phyloP scores from a whole-genome alignment of 169 alveolate species.

The Plasmodium vivax region DNA sequence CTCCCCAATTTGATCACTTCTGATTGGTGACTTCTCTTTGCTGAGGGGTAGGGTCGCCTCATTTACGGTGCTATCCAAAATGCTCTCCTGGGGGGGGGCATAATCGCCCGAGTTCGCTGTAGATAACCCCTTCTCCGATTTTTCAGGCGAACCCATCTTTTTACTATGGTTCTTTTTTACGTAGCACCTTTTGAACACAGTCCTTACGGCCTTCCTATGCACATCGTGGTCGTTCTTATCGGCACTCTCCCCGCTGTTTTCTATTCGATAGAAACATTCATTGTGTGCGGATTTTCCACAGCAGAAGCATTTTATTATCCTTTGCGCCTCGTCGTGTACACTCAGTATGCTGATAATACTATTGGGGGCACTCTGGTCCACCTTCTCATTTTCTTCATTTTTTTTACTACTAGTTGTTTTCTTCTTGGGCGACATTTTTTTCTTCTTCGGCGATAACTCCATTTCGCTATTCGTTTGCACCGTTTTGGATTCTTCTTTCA shows the following conservation, averaged over 20 bases:
- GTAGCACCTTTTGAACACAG: background rate
- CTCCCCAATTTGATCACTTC: background rate
- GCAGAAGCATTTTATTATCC: slow-evolving; percentile 51
- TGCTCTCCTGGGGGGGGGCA: background rate
- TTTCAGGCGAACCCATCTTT: background rate
- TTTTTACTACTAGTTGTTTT: background rate
- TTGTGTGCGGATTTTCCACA: slow-evolving; percentile 54
- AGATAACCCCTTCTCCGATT: background rate
- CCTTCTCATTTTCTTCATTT: background rate
- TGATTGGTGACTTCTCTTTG: background rate
- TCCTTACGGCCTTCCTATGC: background rate
- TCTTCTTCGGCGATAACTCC: background rate
- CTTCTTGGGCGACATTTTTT: background rate
- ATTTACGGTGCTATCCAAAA: background rate
- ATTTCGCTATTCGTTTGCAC: background rate
- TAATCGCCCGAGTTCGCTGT: background rate
- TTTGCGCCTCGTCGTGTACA: slow-evolving; percentile 16
- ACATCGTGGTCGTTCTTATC: background rate
- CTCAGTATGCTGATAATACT: slow-evolving; percentile 6
- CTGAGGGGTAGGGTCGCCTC: background rate
- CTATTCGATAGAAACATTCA: slow-evolving; percentile 52
- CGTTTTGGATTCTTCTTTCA: background rate
- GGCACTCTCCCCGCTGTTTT: background rate
- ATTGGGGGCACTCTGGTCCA: background rate
- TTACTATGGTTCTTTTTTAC: background rate